Evolutionary conservation across 768 basidiomycete genomes (phyloP).

Genomic region (Lenzites betulinus): DNA sequence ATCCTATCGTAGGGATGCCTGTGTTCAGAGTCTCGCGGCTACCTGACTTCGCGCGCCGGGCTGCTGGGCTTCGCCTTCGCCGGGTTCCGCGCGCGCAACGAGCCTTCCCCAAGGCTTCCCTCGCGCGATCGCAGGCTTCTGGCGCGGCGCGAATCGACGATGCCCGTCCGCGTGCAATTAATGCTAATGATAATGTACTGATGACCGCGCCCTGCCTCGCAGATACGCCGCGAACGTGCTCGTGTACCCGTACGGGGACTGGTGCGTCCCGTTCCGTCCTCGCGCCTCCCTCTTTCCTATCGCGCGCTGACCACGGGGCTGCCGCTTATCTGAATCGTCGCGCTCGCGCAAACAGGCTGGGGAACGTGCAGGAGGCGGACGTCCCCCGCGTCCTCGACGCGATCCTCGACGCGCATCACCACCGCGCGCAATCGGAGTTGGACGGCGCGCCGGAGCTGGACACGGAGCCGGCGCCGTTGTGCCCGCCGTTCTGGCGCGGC

Average conservation of each 20-base stretch:
- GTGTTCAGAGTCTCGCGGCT: neutral
- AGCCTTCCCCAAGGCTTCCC: too few species aligned
- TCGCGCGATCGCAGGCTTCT: too few species aligned
- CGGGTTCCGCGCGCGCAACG: too few species aligned
- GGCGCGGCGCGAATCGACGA: neutral
- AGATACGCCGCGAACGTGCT: constrained; percentile 73
- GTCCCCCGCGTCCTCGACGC: constrained; percentile 55
- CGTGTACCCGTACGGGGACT: constrained; percentile 72
- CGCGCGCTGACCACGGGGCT: neutral
- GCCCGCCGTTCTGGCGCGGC: constrained; percentile 65
- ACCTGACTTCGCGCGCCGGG: neutral
- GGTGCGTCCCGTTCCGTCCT: constrained; percentile 45
- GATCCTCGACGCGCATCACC: constrained; percentile 35
- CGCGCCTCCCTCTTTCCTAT: neutral
- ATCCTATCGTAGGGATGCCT: neutral
- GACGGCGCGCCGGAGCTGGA: too few species aligned
- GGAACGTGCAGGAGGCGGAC: constrained; percentile 57
- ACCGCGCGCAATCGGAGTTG: constrained; percentile 25
- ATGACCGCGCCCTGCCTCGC: neutral
- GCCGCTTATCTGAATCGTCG: neutral
- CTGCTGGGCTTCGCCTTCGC: too few species aligned
- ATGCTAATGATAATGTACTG: too few species aligned
- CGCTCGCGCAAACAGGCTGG: too few species aligned
- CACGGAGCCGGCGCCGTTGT: constrained; percentile 41
- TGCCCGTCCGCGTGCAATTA: too few species aligned